phyloP scores from a whole-genome alignment of 2,329 filamentous ascomycete species.

The Orbilia oligospora region DNA sequence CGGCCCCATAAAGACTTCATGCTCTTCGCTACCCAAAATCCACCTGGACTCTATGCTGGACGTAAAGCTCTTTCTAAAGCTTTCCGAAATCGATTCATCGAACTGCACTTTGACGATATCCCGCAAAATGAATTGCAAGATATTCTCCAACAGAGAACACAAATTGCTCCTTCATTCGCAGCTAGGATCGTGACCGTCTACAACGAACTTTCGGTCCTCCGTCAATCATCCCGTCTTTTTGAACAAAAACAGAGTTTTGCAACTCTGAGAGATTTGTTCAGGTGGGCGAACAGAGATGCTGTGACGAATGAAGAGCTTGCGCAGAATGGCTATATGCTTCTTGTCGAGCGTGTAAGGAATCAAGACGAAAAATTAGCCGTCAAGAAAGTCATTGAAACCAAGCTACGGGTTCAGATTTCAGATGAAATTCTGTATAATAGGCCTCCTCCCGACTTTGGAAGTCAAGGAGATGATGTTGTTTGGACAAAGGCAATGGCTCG shows the following conservation, averaged over 20 bases:
- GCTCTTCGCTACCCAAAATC: slow-evolving; percentile 98
- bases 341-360: slow-evolving; percentile 95
- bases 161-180: slow-evolving; percentile 92
- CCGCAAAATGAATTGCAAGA: slow-evolving; percentile 92
- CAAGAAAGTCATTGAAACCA: slow-evolving; percentile 86
- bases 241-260: slow-evolving; percentile 98
- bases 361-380: slow-evolving; percentile 86
- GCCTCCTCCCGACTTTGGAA: slow-evolving; percentile 26
- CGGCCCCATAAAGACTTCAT: slow-evolving; percentile 95
- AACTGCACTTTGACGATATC: slow-evolving; percentile 98
- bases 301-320: slow-evolving; percentile 91
- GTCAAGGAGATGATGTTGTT: slow-evolving; percentile 73
- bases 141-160: slow-evolving; percentile 88
- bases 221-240: slow-evolving; percentile 91
- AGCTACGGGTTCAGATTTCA: slow-evolving; percentile 89
- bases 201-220: slow-evolving; percentile 87
- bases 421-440: slow-evolving; percentile 78
- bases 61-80: slow-evolving; percentile 92
- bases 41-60: slow-evolving; percentile 93
- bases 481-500: slow-evolving; percentile 97
- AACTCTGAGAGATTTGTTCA: slow-evolving; percentile 92
- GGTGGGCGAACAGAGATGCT: slow-evolving; percentile 89
- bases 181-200: slow-evolving; percentile 93
- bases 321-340: slow-evolving; percentile 92
- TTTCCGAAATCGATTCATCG: slow-evolving; percentile 96